A percentile compares a stretch with the other conserved stretches of the same genome.
Conservation (phyloP, 768 basidiomycete genomes). For the Rickenella mellea region DNA sequence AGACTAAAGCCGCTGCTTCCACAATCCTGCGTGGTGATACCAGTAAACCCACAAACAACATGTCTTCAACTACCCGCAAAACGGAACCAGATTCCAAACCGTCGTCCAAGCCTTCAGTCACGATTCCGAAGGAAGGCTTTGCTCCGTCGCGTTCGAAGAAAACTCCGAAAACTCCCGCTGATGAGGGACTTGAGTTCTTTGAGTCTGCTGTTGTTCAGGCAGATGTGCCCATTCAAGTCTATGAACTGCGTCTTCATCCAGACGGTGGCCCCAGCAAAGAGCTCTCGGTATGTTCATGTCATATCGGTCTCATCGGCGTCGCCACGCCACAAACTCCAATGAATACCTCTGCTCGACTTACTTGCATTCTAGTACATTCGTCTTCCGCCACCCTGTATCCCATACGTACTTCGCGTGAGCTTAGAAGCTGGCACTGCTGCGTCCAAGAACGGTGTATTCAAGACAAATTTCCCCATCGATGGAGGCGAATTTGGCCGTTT, state of each 20-base stretch:
- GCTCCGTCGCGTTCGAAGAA: constrained; percentile 19
- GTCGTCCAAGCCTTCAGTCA: constrained; percentile 7
- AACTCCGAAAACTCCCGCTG: constrained; percentile 84
- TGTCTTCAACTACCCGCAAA: no score
- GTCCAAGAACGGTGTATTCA: constrained; percentile 83
- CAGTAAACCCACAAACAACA: no score
- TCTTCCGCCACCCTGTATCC: constrained; percentile 80
- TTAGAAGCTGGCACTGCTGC: constrained; percentile 90
- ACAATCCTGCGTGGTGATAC: no score
- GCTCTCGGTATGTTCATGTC: constrained; percentile 59
- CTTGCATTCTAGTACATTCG: constrained; percentile 70
- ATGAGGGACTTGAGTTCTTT: constrained; percentile 88
- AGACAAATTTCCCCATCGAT: constrained; percentile 94
- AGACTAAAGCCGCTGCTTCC: no score
- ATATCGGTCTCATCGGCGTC: background rate
- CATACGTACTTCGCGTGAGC: constrained; percentile 86
- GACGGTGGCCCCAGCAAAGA: constrained; percentile 88
- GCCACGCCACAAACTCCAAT: background rate
- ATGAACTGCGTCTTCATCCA: constrained; percentile 76
- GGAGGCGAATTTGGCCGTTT: constrained; percentile 79
- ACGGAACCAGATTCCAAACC: no score
- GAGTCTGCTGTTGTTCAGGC: constrained; percentile 39
- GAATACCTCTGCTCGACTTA: constrained; percentile 7
- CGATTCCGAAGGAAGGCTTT: constrained; percentile 8
- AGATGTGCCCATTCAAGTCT: constrained; percentile 68